Conservation (phyloP, 441 rosid species). For the Gossypium gossypioides region DNA sequence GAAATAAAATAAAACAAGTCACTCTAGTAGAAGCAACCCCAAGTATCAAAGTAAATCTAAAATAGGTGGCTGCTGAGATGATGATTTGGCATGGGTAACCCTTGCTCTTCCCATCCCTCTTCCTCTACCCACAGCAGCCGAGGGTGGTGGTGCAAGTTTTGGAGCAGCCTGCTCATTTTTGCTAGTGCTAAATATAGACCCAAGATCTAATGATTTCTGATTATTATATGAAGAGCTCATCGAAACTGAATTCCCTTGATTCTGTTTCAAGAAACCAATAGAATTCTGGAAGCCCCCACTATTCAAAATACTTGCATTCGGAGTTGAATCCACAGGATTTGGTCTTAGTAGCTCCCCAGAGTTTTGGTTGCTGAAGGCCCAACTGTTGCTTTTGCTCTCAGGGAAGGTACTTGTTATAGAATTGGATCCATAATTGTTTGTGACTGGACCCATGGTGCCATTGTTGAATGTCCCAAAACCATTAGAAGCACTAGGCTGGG, state of each 20-base stretch:
- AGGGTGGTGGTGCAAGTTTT: constrained; percentile 78
- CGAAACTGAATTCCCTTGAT: constrained; percentile 32
- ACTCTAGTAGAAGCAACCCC: neutral
- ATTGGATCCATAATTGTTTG: constrained; percentile 24
- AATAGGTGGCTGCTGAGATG: constrained; percentile 51
- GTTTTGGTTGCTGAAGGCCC: constrained; percentile 41
- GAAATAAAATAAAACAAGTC: neutral
- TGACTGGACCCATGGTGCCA: constrained; percentile 19
- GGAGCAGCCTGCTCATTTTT: constrained; percentile 47
- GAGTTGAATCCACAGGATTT: constrained; percentile 23
- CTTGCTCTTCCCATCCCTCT: constrained; percentile 71
- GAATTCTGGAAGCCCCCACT: constrained; percentile 35
- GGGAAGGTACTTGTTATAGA: constrained; percentile 25
- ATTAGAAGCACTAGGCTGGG: constrained; percentile 29
- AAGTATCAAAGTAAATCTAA: constrained; percentile 51
- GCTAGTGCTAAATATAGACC: constrained; percentile 60
- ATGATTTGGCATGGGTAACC: constrained; percentile 33
- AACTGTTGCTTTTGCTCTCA: constrained; percentile 28
- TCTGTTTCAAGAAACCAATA: constrained; percentile 45
- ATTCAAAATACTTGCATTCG: constrained; percentile 23
- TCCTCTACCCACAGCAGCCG: constrained; percentile 57
- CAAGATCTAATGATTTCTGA: constrained; percentile 47
- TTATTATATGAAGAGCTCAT: constrained; percentile 25
- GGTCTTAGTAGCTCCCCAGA: constrained; percentile 28
- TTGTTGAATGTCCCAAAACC: constrained; percentile 27